Base-by-base conservation (phyloP, 805 yeast species). In the Myxozyma melibiosi region DNA sequence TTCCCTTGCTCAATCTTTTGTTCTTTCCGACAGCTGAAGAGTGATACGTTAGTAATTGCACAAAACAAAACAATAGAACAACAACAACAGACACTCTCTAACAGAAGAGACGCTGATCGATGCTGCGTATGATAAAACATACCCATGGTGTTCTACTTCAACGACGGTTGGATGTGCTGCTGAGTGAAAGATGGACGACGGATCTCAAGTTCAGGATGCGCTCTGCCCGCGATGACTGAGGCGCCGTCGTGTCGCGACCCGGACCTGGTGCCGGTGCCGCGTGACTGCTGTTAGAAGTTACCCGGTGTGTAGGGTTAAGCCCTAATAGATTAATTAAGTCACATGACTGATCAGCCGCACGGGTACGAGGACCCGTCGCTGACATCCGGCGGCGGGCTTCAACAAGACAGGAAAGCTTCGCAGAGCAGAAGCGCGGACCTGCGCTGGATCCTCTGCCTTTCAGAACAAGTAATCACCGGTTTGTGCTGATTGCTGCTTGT, bases 1-100 rank as follows among this genome's bases (percentile, higher is more conserved):
- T 83, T 83, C 92, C 88, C 83, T 85, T 85, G 79, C 83, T 79
- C 75, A 83, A 78, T 78, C 86, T 81, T 85, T 87, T 87, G 79
- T 87, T 87, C 83, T 87, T 87, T 74, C 92, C 92, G 76, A 86
- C 89, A 82, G 88, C 90, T 88, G 84, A 83, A 44, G 16, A 34
- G 24, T 16, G 18, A 25, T 18, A 18, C 7, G 22, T 18, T 22
- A n/a, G 40, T 41, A 33, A 39, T 38, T 39, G 34, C 25, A 25
- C 9, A 9, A 11, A 31, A 44, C 33, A 50, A 18, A 5, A 14
- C 11, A 47, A 24, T 22, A 8, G n/a, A n/a, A n/a, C n/a, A 24
- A 34, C 30, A 33, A 14, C 16, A 24, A 33, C 20, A 6, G 24
- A 30, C 16, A 16, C 33, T 25, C 6, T 45, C 4, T 6, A 24